Evolutionary conservation across 1,284 basidiomycete species (phyloP), one percentile per base, ranked within the genome.

Genomic region (Malassezia nana): DNA sequence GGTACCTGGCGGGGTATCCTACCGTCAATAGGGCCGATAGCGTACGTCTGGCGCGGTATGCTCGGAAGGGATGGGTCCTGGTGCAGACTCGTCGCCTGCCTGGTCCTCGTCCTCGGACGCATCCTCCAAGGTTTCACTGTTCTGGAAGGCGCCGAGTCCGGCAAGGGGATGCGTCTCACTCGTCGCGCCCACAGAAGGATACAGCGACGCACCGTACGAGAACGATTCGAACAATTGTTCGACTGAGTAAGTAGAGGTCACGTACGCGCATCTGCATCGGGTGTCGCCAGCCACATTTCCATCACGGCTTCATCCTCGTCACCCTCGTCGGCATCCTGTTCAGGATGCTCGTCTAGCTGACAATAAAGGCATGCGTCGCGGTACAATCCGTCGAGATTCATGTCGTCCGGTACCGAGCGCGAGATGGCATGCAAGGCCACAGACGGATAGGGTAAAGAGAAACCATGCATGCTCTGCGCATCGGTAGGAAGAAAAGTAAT

Each of bases 31-130:
- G 59, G 89, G 89, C 58, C 81, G 78, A 76, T 79, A 91, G 75
- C 89, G 84, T 70, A 78, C 81, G 78, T 83, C 78, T 18, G 77
- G 76, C 78, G 83, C 84, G 76, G 82, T 75, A 75, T 86, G 87
- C 84, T 87, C 83, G 75, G 82, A 85, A 83, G 88, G 88, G 84
- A 92, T 88, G 85, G 86, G 84, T 78, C 89, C 89, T 63, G 84
- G 20, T 13, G 7, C 31, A 83, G 76, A 85, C 84, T 70, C 82
- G 85, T 58, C 86, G 79, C 18, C 12, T 24, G 25, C 30, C 7
- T 9, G 16, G 20, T 48, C 31, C 10, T 44, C 47, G 31, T 33
- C 75, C 5, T 76, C 75, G 2, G 42, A n/a, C n/a, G n/a, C 60
- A 18, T 48, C 55, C 35, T 78, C 78, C 18, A 22, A 44, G 13